Evolutionary conservation across 495 filamentous ascomycete genomes (phyloP), one percentile per base, ranked within the genome.

Genomic region (Diplogelasinospora grovesii): DNA sequence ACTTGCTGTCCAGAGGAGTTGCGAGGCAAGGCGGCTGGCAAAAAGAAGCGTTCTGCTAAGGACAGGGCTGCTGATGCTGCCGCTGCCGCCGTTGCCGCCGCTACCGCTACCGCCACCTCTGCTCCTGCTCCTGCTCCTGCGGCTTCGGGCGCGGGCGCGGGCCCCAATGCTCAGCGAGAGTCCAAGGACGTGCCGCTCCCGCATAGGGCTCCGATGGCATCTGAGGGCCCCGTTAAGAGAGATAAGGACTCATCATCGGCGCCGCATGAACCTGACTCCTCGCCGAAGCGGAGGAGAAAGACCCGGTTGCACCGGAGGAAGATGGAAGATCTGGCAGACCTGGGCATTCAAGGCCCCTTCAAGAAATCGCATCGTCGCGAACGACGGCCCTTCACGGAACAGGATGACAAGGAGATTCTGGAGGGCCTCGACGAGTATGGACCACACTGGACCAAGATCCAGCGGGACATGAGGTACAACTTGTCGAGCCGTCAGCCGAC

Each of bases 381-480:
- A 39, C 63, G 74, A 30, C 74, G 79, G 2, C 71, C 75, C 1
- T 95, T 88, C 57, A 82, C 82, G 2, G 69, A 75, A 0, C 71
- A 78, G 20, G 89, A 95, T 54, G 88, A 95, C 55, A 71, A 74
- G 31, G 78, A 83, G 26, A 74, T 95, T 8, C 69, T 90, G 4
- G 71, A 77, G 50, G 89, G 89, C 7, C 86, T 85, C 40, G 67
- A 81, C 15, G 64, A 75, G 16, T 79, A 93, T 46, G 88, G 88
- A 1, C 79, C 84, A 29, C 70, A 79, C 15, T 95, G 89, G 89
- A 83, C 83, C 14, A 70, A 75, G 22, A 94, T 95, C 19, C 79
- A 82, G 48, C 71, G 81, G 34, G 86, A 94, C 50, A 63, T 73
- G 8, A 68, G 70, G 11, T 73, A 89, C 34, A 72, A 80, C 14